These are phyloP conservation scores for Spencermartinsiella europaea DNA, from an alignment of 805 yeast genomes.

Conservation along the genomic window DNA sequence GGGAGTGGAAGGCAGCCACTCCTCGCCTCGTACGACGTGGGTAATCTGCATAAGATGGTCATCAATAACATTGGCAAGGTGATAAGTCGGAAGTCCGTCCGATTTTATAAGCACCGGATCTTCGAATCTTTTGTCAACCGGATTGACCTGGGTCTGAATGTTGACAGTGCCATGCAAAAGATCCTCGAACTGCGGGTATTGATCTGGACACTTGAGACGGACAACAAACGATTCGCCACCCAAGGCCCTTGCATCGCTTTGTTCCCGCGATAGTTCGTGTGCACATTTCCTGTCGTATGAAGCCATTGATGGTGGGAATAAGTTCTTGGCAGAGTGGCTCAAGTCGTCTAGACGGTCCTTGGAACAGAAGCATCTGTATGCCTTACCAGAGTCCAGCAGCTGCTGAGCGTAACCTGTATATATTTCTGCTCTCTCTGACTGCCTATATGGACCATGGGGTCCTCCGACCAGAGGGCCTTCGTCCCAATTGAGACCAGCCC, in stretches of 20 bases:
- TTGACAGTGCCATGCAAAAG: constrained; percentile 71
- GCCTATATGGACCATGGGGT: constrained; percentile 70
- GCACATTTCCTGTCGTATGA: constrained; percentile 85
- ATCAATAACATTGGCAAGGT: constrained; percentile 92
- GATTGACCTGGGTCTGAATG: constrained; percentile 74
- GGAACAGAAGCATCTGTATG: constrained; percentile 84
- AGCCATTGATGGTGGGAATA: constrained; percentile 86
- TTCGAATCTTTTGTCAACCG: constrained; percentile 69
- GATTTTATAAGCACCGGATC: constrained; percentile 87
- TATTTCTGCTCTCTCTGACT: constrained; percentile 68
- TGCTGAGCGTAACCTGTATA: constrained; percentile 56
- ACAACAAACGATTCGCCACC: constrained; percentile 45
- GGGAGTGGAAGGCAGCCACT: constrained; percentile 95
- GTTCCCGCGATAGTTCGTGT: constrained; percentile 38
- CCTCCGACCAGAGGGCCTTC: constrained; percentile 71
- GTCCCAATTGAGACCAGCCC: constrained; percentile 75
- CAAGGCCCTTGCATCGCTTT: constrained; percentile 33
- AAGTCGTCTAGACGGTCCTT: constrained; percentile 67
- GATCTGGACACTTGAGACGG: constrained; percentile 70
- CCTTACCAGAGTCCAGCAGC: constrained; percentile 59
- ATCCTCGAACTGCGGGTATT: constrained; percentile 65
- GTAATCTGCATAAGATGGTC: constrained; percentile 91
- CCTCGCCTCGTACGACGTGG: constrained; percentile 95
- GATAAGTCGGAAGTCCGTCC: constrained; percentile 95
- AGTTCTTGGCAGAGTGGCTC: constrained; percentile 63